phyloP scores from a whole-genome alignment of 306 rosid genomes.

The Corylus americana region DNA sequence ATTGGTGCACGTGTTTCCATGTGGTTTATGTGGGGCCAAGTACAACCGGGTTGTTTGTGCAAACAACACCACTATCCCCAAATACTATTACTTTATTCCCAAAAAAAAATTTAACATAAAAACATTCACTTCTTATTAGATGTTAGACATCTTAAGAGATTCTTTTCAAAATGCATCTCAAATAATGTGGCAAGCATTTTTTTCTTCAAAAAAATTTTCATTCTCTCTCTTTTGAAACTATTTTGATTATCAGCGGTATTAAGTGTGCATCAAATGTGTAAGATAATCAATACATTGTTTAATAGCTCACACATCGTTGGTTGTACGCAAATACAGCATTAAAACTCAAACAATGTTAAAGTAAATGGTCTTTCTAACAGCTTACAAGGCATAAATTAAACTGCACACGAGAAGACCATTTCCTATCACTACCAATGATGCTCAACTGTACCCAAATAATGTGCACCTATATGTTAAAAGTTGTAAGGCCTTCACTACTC shows the following conservation, averaged over 20 bases:
- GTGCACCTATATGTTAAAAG: slow-evolving; percentile 51
- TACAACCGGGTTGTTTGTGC: no score
- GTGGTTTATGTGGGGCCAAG: no score
- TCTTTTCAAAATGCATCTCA: no score
- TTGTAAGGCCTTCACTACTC: slow-evolving; percentile 46
- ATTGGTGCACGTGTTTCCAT: no score
- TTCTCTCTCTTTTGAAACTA: not conserved
- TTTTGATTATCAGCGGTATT: slow-evolving; percentile 52
- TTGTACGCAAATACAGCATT: slow-evolving; percentile 69
- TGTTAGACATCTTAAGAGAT: no score
- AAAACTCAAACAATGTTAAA: slow-evolving; percentile 41
- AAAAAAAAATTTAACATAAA: no score
- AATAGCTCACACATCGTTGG: slow-evolving; percentile 33
- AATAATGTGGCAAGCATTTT: no score
- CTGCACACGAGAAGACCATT: slow-evolving; percentile 71
- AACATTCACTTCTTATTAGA: no score
- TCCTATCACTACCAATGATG: slow-evolving; percentile 67
- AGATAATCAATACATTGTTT: slow-evolving; percentile 66
- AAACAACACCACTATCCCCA: no score
- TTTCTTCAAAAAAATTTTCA: no score
- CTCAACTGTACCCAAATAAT: slow-evolving; percentile 63
- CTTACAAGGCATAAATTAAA: slow-evolving; percentile 85
- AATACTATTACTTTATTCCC: no score
- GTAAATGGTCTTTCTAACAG: slow-evolving; percentile 76
- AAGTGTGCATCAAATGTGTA: slow-evolving; percentile 63